These are phyloP conservation scores for Mollisia scopiformis DNA, from an alignment of 2,329 filamentous ascomycete genomes.

Conservation along the genomic window DNA sequence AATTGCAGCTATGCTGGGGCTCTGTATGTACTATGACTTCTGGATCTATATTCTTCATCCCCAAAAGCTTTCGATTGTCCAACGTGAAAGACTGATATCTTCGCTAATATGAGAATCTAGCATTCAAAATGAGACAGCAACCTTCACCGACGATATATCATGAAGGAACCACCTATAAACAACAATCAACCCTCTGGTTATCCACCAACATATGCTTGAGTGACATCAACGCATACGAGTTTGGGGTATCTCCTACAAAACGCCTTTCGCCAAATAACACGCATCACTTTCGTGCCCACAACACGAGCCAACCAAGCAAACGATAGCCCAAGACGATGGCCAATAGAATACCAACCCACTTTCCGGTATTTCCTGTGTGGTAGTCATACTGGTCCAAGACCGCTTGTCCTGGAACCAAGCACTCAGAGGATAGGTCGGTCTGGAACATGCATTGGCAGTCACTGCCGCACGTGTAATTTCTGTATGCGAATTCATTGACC, in stretches of 20 bases:
- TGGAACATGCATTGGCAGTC: slow-evolving; percentile 68
- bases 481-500: slow-evolving; percentile 78
- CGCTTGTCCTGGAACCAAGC: slow-evolving; percentile 70
- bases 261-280: not conserved
- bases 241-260: not conserved
- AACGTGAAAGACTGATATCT: too few species aligned
- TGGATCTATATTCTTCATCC: too few species aligned
- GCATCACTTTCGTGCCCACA: slow-evolving; percentile 42
- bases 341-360: slow-evolving; percentile 78
- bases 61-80: too few species aligned
- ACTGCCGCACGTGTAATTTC: slow-evolving; percentile 62
- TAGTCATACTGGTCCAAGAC: slow-evolving; percentile 75
- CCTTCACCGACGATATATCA: too few species aligned
- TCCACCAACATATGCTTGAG: not conserved
- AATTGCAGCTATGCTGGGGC: too few species aligned
- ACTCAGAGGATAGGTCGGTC: slow-evolving; percentile 62
- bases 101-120: too few species aligned
- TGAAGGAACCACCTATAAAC: too few species aligned
- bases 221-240: not conserved
- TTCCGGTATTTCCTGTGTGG: slow-evolving; percentile 60
- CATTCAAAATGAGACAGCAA: too few species aligned
- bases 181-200: too few species aligned
- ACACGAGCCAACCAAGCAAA: slow-evolving; percentile 66
- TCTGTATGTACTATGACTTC: too few species aligned
- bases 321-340: slow-evolving; percentile 76